A percentile compares a stretch with the other conserved stretches of the same genome.
These are phyloP conservation scores for Acanthamoeba divionensis DNA, from an alignment of 208 protist species.

Conservation along the genomic window DNA sequence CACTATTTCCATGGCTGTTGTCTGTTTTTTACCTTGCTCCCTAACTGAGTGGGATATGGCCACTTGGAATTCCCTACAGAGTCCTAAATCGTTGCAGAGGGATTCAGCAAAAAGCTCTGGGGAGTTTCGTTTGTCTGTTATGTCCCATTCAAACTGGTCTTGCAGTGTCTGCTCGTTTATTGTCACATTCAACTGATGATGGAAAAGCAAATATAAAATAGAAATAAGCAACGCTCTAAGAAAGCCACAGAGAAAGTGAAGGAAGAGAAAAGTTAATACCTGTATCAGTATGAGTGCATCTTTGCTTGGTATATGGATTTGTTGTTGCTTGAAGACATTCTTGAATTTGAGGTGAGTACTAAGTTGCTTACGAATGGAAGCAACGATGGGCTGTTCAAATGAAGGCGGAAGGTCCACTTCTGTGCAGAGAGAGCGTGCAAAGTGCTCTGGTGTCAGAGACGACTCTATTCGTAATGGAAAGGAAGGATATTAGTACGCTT, in stretches of 20 bases:
- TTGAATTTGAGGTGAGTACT: not conserved
- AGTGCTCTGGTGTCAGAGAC: not conserved
- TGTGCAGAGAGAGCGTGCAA: not conserved
- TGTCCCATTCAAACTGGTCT: conserved; percentile 47
- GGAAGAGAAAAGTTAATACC: not conserved
- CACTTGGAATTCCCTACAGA: conserved; percentile 18
- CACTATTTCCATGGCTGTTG: too few relatives aligned
- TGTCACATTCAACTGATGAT: conserved; percentile 6
- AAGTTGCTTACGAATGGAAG: conserved; percentile 19
- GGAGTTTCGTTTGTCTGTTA: not conserved
- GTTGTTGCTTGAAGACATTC: not conserved
- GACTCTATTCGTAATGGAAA: not conserved
- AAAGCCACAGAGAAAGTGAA: not conserved
- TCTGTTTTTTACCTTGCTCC: conserved; percentile 1
- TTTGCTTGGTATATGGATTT: conserved; percentile 23
- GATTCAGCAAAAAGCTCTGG: conserved; percentile 8
- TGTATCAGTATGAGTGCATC: conserved; percentile 51
- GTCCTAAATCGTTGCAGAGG: conserved; percentile 1
- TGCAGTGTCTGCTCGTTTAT: conserved; percentile 20
- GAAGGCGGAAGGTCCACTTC: conserved; percentile 32
- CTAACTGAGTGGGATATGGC: conserved; percentile 31
- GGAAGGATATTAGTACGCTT: not conserved
- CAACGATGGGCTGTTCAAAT: conserved; percentile 9
- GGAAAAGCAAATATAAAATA: not conserved
- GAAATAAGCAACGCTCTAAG: not conserved